Evolutionary conservation across 2,329 filamentous ascomycete genomes (phyloP).

Genomic region (Rugonectria rugulosa): DNA sequence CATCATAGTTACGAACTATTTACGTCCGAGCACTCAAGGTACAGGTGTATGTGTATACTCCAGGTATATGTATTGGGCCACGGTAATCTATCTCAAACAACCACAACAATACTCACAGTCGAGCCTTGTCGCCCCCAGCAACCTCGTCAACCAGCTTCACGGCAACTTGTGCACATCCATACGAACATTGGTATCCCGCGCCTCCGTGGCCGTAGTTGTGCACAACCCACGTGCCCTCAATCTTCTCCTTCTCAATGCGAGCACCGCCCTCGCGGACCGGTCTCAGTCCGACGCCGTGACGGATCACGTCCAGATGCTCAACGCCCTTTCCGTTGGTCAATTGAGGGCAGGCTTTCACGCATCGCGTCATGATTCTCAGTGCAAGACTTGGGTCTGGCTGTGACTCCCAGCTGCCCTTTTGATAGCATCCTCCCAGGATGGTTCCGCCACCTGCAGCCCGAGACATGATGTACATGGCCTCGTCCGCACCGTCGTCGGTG

Average conservation of each 20-base stretch:
- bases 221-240: slow-evolving; percentile 67
- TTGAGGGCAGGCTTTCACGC: slow-evolving; percentile 68
- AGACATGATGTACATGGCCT: slow-evolving; percentile 82
- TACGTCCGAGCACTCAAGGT: no score
- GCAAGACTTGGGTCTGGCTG: slow-evolving; percentile 79
- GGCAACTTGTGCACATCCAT: slow-evolving; percentile 24
- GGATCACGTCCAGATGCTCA: slow-evolving; percentile 74
- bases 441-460: slow-evolving; percentile 80
- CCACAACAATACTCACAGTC: no score
- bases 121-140: background rate
- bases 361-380: slow-evolving; percentile 80
- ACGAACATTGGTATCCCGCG: slow-evolving; percentile 70
- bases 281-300: slow-evolving; percentile 82
- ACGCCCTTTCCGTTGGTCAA: slow-evolving; percentile 71
- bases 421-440: slow-evolving; percentile 82
- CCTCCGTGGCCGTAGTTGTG: slow-evolving; percentile 82
- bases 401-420: slow-evolving; percentile 79
- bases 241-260: slow-evolving; percentile 68
- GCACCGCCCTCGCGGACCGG: slow-evolving; percentile 77
- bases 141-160: slow-evolving; percentile 24
- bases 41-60: no score
- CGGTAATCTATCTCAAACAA: no score
- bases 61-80: no score
- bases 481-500: slow-evolving; percentile 74
- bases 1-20: no score